A percentile compares a stretch with the other conserved stretches of the same genome.
Conservation (phyloP, 208 protist genomes). For the Strigomonas oncopelti region DNA sequence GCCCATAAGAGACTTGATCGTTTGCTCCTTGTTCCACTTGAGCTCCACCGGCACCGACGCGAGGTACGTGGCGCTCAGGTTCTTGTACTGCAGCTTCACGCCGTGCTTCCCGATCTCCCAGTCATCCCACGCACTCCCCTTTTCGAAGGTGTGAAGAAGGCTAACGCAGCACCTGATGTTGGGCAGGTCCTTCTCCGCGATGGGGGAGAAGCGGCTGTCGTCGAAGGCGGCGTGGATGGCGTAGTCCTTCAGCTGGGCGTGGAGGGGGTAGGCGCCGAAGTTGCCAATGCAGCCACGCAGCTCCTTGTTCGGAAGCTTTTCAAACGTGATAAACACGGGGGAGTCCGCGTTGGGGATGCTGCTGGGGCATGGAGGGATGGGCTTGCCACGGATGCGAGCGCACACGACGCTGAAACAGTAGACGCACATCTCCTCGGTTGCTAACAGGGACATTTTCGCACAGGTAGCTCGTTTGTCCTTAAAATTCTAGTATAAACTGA, state of each 20-base stretch:
- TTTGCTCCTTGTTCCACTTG: conserved; percentile 69
- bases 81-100: conserved; percentile 57
- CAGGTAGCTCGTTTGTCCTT: neutral
- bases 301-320: conserved; percentile 39
- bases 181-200: conserved; percentile 58
- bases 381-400: conserved; percentile 31
- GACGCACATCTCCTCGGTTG: conserved; percentile 79
- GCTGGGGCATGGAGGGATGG: conserved; percentile 31
- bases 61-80: conserved; percentile 73
- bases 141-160: conserved; percentile 80
- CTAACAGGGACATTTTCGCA: conserved; percentile 25
- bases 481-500: neutral
- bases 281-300: conserved; percentile 86
- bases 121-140: conserved; percentile 64
- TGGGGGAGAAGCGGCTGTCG: conserved; percentile 71
- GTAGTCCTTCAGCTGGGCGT: conserved; percentile 65
- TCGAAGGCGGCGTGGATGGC: conserved; percentile 67
- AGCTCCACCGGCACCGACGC: conserved; percentile 74
- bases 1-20: conserved; percentile 50
- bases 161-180: conserved; percentile 73
- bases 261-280: conserved; percentile 55
- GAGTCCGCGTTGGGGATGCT: conserved; percentile 57
- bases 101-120: conserved; percentile 83
- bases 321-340: conserved; percentile 79
- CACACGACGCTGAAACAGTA: conserved; percentile 80